Evolutionary conservation across 768 basidiomycete species (phyloP), one percentile per base, ranked within the genome.

Genomic region (Pholiota microspora): DNA sequence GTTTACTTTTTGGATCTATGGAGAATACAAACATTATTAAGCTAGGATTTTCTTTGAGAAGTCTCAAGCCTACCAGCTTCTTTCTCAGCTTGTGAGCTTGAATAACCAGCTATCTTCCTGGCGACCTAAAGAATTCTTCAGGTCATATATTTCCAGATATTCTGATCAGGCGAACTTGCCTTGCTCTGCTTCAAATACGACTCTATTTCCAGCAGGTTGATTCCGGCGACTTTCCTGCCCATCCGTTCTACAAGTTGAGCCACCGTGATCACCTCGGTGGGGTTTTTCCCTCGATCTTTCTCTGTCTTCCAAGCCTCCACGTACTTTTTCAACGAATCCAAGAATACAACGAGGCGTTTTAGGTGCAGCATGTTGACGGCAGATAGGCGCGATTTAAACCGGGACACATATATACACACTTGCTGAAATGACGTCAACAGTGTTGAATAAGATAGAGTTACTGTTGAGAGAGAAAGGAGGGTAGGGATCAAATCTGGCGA

Each of bases 191-290:
- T 86, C 51, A 98, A 71, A 71, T 97, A 98, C 8, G 71, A 69
- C 59, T 88, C 89, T 18, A 97, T 79, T 67, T 93, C 92, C 51
- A 95, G 72, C 31, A 96, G 68, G 66, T 97, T 96, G 60, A 95
- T 81, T 7, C 86, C 88, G 49, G 81, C 80, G 23, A 79, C 84
- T 66, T 80, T 88, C 59, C 75, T 74, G 1, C 91, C 93, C 7
- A 94, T 69, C 49, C 74, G 74, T 24, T 79, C 76, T 62, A 89
- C 77, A 2, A 98, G 73, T 27, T 84, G 77, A 5, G 80, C 78
- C 2, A 86, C 82, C 4, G 83, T 85, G 66, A 94, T 76, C 49
- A 96, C 83, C 60, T 90, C 86, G 13, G 66, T 64, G 50, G 40
- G 18, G 23, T 71, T 72, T 28, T 68, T 63, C 35, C 62, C 61